Evolutionary conservation across 306 rosid genomes (phyloP).

Genomic region (Ochetophila trinervis): DNA sequence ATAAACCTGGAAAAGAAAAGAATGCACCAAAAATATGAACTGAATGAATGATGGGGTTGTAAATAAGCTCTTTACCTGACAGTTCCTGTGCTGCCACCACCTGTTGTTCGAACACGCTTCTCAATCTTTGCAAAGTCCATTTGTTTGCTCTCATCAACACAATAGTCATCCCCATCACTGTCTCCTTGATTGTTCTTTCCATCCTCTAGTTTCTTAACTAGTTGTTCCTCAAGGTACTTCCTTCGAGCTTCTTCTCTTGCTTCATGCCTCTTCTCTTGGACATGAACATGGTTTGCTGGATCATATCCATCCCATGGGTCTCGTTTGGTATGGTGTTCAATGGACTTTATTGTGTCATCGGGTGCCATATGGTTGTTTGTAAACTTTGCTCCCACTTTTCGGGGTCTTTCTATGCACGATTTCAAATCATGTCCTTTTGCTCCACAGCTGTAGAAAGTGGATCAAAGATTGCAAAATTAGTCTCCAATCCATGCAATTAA

Average conservation of each 20-base stretch:
- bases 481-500: neutral
- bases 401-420: constrained; percentile 61
- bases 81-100: constrained; percentile 75
- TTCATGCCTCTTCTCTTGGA: constrained; percentile 50
- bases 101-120: constrained; percentile 67
- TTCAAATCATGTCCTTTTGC: constrained; percentile 55
- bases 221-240: constrained; percentile 56
- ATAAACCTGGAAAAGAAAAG: neutral
- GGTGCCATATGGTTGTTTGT: constrained; percentile 67
- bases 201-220: constrained; percentile 48
- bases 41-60: neutral
- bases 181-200: constrained; percentile 37
- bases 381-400: constrained; percentile 63
- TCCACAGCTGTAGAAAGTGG: constrained; percentile 46
- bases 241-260: constrained; percentile 61
- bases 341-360: constrained; percentile 62
- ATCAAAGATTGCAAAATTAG: neutral
- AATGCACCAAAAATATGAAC: neutral
- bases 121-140: constrained; percentile 80
- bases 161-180: constrained; percentile 53
- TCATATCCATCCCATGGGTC: constrained; percentile 81
- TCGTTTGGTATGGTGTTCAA: constrained; percentile 64
- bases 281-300: constrained; percentile 44
- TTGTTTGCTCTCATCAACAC: constrained; percentile 68
- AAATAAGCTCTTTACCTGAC: constrained; percentile 43